phyloP scores from a whole-genome alignment of 495 filamentous ascomycete species.

The Aspergillus nanangensis region DNA sequence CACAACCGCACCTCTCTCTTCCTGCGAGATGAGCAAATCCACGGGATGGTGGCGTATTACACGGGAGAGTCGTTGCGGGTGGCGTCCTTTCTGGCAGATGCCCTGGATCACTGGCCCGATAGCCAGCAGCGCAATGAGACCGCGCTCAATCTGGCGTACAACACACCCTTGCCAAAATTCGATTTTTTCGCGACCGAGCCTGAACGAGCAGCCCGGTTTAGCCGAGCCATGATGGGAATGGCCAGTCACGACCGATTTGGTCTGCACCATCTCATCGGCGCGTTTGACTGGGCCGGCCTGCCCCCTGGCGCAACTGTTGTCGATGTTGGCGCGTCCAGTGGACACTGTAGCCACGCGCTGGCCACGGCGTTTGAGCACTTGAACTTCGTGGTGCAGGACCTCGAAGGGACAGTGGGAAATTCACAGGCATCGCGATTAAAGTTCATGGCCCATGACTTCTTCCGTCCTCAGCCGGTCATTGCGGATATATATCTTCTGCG shows the following conservation, averaged over 20 bases:
- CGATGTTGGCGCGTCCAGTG: slow-evolving; percentile 27
- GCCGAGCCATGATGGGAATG: slow-evolving; percentile 18
- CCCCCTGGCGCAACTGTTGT: slow-evolving; percentile 13
- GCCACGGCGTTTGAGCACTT: slow-evolving; percentile 25
- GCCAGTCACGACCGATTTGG: slow-evolving; percentile 10
- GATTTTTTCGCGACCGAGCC: slow-evolving; percentile 7
- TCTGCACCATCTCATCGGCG: slow-evolving; percentile 19
- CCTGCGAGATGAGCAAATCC: slow-evolving; percentile 12
- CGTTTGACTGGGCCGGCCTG: slow-evolving; percentile 19
- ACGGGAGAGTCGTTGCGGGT: slow-evolving; percentile 14
- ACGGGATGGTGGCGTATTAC: slow-evolving; percentile 20
- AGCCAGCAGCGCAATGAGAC: slow-evolving; percentile 18
- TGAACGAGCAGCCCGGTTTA: slow-evolving; percentile 12
- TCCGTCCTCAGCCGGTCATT: slow-evolving; percentile 37
- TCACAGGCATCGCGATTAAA: slow-evolving; percentile 22
- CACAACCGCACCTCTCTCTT: slow-evolving; percentile 26
- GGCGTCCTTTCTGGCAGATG: slow-evolving; percentile 13
- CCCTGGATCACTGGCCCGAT: slow-evolving; percentile 14
- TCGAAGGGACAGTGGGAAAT: slow-evolving; percentile 3
- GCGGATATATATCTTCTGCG: slow-evolving; percentile 54
- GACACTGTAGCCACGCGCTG: slow-evolving; percentile 21
- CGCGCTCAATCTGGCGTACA: slow-evolving; percentile 21
- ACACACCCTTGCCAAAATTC: slow-evolving; percentile 23
- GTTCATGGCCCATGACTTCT: slow-evolving; percentile 47
- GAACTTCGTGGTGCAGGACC: slow-evolving; percentile 23